phyloP scores from a whole-genome alignment of 495 filamentous ascomycete species.

The Diplogelasinospora grovesii region DNA sequence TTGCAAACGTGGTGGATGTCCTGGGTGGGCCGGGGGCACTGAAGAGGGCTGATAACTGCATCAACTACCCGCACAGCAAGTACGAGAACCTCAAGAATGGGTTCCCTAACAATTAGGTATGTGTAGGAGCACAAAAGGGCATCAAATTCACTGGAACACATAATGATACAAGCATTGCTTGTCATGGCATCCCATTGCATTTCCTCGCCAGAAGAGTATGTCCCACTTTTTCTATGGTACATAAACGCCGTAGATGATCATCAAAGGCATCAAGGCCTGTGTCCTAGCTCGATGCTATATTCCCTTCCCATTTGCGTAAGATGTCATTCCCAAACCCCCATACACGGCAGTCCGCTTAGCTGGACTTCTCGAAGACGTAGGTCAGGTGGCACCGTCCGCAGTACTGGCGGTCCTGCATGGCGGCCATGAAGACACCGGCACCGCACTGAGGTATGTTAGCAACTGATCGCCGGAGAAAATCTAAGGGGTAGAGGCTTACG shows the following conservation, averaged over 20 bases:
- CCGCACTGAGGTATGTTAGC: conserved; percentile 62
- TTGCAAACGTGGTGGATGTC: conserved; percentile 58
- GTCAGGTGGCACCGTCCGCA: conserved; percentile 98
- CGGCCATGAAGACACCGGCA: conserved; percentile 99
- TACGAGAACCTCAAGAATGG: conserved; percentile 72
- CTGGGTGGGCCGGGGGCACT: conserved; percentile 47
- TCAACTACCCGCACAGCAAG: conserved; percentile 66
- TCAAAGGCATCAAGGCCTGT: conserved; percentile 12
- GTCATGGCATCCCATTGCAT: conserved; percentile 22
- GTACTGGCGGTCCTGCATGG: conserved; percentile 99
- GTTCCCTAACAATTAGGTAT: conserved; percentile 36
- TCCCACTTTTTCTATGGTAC: conserved; percentile 29
- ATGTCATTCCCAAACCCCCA: conserved; percentile 2
- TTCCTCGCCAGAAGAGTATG: conserved; percentile 29
- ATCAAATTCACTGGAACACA: background rate
- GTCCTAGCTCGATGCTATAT: conserved; percentile 25
- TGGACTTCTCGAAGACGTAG: conserved; percentile 93
- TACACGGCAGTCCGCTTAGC: conserved; percentile 9
- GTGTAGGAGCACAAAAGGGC: background rate
- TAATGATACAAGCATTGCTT: conserved; percentile 2
- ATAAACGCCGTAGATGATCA: conserved; percentile 32
- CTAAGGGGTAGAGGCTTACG: conserved; percentile 48
- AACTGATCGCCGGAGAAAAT: conserved; percentile 1
- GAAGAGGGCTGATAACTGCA: conserved; percentile 58
- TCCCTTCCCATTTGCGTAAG: conserved; percentile 10